A percentile compares a stretch with the other conserved stretches of the same genome.
These are phyloP conservation scores for Microdochium bolleyi DNA, from an alignment of 2,329 filamentous ascomycete genomes.

Conservation along the genomic window DNA sequence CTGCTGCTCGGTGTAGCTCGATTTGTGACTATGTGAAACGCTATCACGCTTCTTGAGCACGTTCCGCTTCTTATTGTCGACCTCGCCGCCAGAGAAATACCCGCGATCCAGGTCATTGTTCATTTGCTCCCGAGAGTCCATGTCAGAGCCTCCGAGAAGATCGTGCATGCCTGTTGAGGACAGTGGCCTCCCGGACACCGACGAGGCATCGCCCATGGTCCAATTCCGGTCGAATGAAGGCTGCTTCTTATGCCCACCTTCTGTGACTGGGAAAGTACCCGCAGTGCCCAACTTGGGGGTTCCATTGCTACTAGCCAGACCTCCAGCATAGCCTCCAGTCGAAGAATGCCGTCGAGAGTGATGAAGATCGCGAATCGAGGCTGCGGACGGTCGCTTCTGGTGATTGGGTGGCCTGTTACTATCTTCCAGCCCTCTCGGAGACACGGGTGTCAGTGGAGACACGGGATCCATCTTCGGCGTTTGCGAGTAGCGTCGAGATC, in stretches of 20 bases:
- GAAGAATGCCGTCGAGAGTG: slow-evolving; percentile 85
- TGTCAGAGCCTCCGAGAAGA: slow-evolving; percentile 32
- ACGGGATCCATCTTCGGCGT: slow-evolving; percentile 41
- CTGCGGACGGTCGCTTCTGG: slow-evolving; percentile 63
- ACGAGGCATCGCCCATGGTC: slow-evolving; percentile 46
- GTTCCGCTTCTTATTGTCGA: slow-evolving; percentile 68
- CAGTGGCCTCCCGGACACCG: slow-evolving; percentile 34
- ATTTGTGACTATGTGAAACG: slow-evolving; percentile 56
- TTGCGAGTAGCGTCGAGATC: slow-evolving; percentile 44
- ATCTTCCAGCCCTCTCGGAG: slow-evolving; percentile 29
- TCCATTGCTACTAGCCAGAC: slow-evolving; percentile 20
- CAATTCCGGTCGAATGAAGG: slow-evolving; percentile 64
- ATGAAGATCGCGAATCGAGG: slow-evolving; percentile 73
- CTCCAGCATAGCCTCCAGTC: slow-evolving; percentile 45
- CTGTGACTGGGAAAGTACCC: slow-evolving; percentile 31
- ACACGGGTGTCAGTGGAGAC: slow-evolving; percentile 30
- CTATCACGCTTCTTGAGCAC: slow-evolving; percentile 73
- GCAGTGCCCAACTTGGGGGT: slow-evolving; percentile 34
- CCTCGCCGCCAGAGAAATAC: slow-evolving; percentile 87
- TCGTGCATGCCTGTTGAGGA: slow-evolving; percentile 46
- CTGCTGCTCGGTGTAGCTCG: slow-evolving; percentile 72
- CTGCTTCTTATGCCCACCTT: slow-evolving; percentile 50
- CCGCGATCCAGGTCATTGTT: slow-evolving; percentile 65
- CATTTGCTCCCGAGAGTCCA: slow-evolving; percentile 24
- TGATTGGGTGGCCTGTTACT: slow-evolving; percentile 40